Conservation (phyloP, 176 grass and related monocot genomes). For the Rhynchospora pubera region DNA sequence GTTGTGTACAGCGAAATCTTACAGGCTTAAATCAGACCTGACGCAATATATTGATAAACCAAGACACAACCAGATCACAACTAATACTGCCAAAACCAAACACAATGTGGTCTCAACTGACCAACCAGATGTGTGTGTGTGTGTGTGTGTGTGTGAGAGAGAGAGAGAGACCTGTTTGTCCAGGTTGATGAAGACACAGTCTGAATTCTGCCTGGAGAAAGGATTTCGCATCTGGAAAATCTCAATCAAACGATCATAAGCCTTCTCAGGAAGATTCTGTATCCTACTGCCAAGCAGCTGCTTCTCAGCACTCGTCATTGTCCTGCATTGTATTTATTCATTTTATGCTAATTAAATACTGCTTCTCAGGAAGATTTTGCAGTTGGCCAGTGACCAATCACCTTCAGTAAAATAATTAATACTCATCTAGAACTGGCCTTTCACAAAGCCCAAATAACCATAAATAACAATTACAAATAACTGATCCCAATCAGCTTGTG, state of each 20-base stretch:
- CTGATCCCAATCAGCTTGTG: background rate
- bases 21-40: background rate
- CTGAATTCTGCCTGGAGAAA: conserved; percentile 28
- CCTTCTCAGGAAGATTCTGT: conserved; percentile 54
- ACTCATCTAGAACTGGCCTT: background rate
- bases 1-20: background rate
- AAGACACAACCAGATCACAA: background rate
- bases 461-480: background rate
- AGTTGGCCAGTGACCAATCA: too few relatives aligned
- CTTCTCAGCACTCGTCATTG: conserved; percentile 68
- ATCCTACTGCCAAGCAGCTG: conserved; percentile 45
- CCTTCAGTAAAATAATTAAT: background rate
- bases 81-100: background rate
- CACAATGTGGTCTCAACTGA: background rate
- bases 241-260: conserved; percentile 42
- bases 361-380: too few relatives aligned
- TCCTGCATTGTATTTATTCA: conserved; percentile 34
- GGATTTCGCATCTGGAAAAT: conserved; percentile 34
- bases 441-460: background rate
- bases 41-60: background rate
- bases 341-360: background rate
- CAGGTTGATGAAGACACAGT: conserved; percentile 44
- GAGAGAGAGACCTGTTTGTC: conserved; percentile 40
- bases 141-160: too few relatives aligned
- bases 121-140: background rate